phyloP scores from a whole-genome alignment of 345 rosid genomes.

The Pugionium cornutum region DNA sequence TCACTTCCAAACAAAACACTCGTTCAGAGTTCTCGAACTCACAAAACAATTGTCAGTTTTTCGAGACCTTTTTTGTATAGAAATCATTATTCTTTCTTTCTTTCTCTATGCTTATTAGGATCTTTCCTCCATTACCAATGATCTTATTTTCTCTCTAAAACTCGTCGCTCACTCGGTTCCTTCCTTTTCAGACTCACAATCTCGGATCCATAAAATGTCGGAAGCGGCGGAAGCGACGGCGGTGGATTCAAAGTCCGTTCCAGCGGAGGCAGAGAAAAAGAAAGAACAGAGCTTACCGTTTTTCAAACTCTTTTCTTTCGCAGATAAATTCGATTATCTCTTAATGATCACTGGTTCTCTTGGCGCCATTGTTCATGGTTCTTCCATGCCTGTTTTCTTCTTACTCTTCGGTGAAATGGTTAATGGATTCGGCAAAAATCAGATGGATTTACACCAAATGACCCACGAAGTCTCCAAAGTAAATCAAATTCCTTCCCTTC shows the following conservation, averaged over 20 bases:
- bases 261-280: constrained; percentile 84
- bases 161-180: constrained; percentile 20
- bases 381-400: constrained; percentile 97
- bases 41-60: constrained; percentile 42
- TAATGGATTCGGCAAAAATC: constrained; percentile 97
- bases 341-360: constrained; percentile 79
- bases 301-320: constrained; percentile 88
- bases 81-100: constrained; percentile 24
- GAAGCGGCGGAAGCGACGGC: constrained; percentile 44
- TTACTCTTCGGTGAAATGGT: constrained; percentile 96
- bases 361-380: constrained; percentile 92
- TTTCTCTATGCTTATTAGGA: not conserved
- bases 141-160: constrained; percentile 7
- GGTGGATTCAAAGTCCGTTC: constrained; percentile 55
- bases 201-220: constrained; percentile 50
- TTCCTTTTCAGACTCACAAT: not conserved
- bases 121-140: constrained; percentile 33
- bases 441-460: constrained; percentile 83
- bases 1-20: constrained; percentile 33
- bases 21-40: constrained; percentile 41
- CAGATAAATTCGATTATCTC: constrained; percentile 79
- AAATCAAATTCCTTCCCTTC: not conserved
- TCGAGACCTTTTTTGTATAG: constrained; percentile 30
- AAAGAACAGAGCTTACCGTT: constrained; percentile 94
- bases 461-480: constrained; percentile 96